These are phyloP conservation scores for Gnomoniopsis smithogilvyi DNA, from an alignment of 2,329 filamentous ascomycete species.

Conservation along the genomic window DNA sequence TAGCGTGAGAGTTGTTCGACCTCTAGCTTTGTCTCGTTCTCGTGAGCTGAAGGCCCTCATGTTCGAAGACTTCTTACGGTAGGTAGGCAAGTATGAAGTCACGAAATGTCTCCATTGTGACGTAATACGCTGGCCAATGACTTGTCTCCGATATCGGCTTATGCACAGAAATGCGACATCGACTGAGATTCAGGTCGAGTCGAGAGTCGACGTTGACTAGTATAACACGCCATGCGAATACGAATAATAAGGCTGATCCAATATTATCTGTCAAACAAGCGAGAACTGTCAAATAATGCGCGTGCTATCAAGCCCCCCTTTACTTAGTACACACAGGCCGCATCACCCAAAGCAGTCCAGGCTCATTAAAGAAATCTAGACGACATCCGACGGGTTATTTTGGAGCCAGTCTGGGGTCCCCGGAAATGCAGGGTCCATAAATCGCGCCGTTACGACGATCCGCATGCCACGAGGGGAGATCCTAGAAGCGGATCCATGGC, in stretches of 20 bases:
- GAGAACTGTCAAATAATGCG: too few species aligned
- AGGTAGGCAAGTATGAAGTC: neutral
- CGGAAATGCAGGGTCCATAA: neutral
- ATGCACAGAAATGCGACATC: neutral
- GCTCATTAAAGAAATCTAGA: neutral
- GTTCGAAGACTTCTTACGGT: neutral
- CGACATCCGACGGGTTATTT: neutral
- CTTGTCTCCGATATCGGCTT: constrained; percentile 13
- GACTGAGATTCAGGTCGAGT: too few species aligned
- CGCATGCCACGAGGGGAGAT: constrained; percentile 16
- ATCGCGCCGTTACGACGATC: neutral
- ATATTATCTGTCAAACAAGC: neutral
- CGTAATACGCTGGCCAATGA: constrained; percentile 5
- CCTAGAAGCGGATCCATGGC: neutral
- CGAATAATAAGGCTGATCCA: too few species aligned
- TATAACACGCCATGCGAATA: neutral
- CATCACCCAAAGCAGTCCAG: neutral
- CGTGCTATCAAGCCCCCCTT: neutral
- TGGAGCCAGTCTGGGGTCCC: neutral
- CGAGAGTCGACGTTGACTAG: too few species aligned
- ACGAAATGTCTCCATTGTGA: constrained; percentile 4
- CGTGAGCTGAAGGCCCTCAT: neutral
- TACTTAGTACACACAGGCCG: neutral
- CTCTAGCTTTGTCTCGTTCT: too few species aligned
- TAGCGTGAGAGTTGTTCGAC: too few species aligned